A percentile compares a stretch with the other conserved stretches of the same genome.
Conservation (phyloP, 2,329 filamentous ascomycete species). For the Pseudodiploospora longispora region DNA sequence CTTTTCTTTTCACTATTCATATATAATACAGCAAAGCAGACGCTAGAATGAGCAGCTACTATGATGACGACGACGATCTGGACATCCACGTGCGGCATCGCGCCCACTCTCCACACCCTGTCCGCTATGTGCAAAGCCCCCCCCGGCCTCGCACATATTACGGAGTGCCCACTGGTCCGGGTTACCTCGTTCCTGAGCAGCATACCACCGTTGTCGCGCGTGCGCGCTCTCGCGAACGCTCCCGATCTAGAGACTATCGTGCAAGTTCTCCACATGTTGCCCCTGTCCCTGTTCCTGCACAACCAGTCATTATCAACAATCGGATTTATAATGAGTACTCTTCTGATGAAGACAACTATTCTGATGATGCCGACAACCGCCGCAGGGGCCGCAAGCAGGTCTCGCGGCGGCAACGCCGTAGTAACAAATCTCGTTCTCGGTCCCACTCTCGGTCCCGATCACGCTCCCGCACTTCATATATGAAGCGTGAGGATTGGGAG, state of each 20-base stretch:
- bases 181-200: constrained; percentile 36
- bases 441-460: constrained; percentile 29
- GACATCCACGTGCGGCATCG: constrained; percentile 41
- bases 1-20: not conserved
- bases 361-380: constrained; percentile 21
- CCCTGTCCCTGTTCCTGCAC: constrained; percentile 18
- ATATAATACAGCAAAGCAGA: not conserved
- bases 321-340: constrained; percentile 42
- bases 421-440: constrained; percentile 18
- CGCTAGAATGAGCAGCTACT: constrained; percentile 31
- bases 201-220: constrained; percentile 37
- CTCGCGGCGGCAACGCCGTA: constrained; percentile 18
- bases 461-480: constrained; percentile 25
- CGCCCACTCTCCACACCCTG: constrained; percentile 30
- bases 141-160: constrained; percentile 31
- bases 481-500: constrained; percentile 37
- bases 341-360: constrained; percentile 30
- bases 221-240: constrained; percentile 30
- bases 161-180: constrained; percentile 31
- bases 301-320: constrained; percentile 52
- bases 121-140: constrained; percentile 38
- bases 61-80: constrained; percentile 47
- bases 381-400: constrained; percentile 18
- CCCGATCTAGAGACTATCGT: constrained; percentile 40
- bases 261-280: constrained; percentile 29